Base-by-base conservation (phyloP, 2,329 filamentous ascomycete species). In the Dactylonectria macrodidyma region DNA sequence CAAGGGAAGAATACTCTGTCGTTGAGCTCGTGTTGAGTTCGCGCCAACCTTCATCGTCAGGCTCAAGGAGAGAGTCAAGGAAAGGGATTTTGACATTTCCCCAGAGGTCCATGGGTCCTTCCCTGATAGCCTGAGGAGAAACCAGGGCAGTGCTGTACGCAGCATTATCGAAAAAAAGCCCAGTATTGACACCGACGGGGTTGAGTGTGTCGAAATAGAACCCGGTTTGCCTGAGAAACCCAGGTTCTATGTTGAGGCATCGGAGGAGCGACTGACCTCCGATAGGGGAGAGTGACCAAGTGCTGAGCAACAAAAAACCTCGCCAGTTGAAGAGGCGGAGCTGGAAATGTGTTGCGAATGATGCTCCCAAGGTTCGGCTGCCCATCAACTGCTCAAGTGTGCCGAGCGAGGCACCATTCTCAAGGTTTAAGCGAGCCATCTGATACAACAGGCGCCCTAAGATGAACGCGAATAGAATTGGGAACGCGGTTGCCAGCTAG, bases 381-480 rank as follows among this genome's bases (percentile, higher is more conserved):
- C 69, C 65, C 7, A 70, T 65, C 5, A 70, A 26, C 16, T 70
- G 67, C 22, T 70, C 69, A 0, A 71, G 59, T 3, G 50, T 38
- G 1, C 38, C 41, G 16, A 71, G 19, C 0, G 67, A 57, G 2
- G 59, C 38, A 1, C 69, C 69, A 5, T 59, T 50, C 46, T 71
- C 67, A 0, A 71, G 52, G 22, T 51, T 70, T 59, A 61, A 71
- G 9, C 61, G 50, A 0, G 58, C 64, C 3, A 44, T 22, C 1
- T 70, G 41, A 24, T 50, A 68, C 12, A 68, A 33, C 48, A 71
- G 59, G 22, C 67, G 65, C 9, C 67, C 68, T 8, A 65, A 48
- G 19, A 70, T 58, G 7, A 65, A 57, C 4, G 69, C 69, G 8
- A 70, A 71, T 1, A 71, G 9, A 11, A 70, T 70, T 4, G 68